A percentile compares a stretch with the other conserved stretches of the same genome.
phyloP scores from a whole-genome alignment of 2,329 filamentous ascomycete species.

The Pseudocercospora pini-densiflorae region DNA sequence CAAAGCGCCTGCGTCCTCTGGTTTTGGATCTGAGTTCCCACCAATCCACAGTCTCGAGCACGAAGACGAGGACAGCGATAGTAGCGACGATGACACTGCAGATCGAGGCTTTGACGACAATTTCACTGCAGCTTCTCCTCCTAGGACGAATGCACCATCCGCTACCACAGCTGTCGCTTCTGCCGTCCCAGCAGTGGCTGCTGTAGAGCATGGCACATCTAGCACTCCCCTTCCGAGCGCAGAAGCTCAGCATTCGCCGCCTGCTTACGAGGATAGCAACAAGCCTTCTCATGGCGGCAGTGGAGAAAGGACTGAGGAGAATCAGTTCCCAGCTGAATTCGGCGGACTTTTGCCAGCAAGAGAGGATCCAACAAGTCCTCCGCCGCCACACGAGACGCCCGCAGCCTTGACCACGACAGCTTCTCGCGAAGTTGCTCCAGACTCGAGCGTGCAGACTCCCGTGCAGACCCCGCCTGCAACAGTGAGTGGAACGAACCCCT shows the following conservation, averaged over 20 bases:
- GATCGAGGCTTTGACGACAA: constrained; percentile 83
- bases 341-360: constrained; percentile 60
- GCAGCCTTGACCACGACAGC: constrained; percentile 19
- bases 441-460: constrained; percentile 15
- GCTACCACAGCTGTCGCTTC: constrained; percentile 6
- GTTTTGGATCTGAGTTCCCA: constrained; percentile 71
- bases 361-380: constrained; percentile 52
- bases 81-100: constrained; percentile 64
- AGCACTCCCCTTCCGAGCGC: constrained; percentile 54
- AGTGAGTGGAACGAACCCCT: constrained; percentile 14
- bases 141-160: constrained; percentile 15
- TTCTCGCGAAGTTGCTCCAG: constrained; percentile 18
- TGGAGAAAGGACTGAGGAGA: constrained; percentile 34
- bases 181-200: constrained; percentile 4
- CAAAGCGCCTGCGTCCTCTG: constrained; percentile 42
- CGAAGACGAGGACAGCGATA: constrained; percentile 82
- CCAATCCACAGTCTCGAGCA: constrained; percentile 86
- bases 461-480: constrained; percentile 20
- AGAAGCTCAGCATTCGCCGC: constrained; percentile 63
- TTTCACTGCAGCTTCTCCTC: constrained; percentile 70
- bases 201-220: constrained; percentile 7
- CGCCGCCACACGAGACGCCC: constrained; percentile 14
- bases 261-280: constrained; percentile 56
- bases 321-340: constrained; percentile 58
- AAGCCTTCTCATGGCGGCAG: constrained; percentile 41